These are phyloP conservation scores for Yamadazyma conglobata DNA, from an alignment of 1,139 yeast genomes.

Conservation along the genomic window DNA sequence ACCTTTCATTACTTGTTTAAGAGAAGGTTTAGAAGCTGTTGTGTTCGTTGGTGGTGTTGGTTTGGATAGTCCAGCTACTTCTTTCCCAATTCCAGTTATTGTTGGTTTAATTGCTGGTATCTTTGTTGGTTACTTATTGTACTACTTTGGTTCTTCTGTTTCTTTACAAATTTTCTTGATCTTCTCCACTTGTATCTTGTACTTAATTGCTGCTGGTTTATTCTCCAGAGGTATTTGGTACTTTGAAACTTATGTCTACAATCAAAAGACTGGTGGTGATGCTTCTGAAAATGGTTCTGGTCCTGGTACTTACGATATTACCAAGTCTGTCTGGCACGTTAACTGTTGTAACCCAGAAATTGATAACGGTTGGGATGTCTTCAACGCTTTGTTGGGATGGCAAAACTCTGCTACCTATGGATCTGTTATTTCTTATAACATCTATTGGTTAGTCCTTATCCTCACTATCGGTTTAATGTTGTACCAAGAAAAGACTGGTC, in stretches of 20 bases:
- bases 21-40: constrained; percentile 92
- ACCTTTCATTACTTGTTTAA: constrained; percentile 77
- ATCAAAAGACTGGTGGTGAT: constrained; percentile 74
- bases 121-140: constrained; percentile 61
- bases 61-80: constrained; percentile 46
- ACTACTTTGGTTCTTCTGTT: constrained; percentile 71
- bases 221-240: constrained; percentile 90
- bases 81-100: constrained; percentile 84
- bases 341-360: constrained; percentile 90
- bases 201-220: constrained; percentile 83
- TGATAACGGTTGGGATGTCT: constrained; percentile 91
- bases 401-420: constrained; percentile 71
- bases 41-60: constrained; percentile 92
- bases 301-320: constrained; percentile 83
- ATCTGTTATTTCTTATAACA: constrained; percentile 76
- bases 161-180: constrained; percentile 79
- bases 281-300: constrained; percentile 88
- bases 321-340: constrained; percentile 82
- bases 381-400: constrained; percentile 49
- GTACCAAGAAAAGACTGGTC: constrained; percentile 61
- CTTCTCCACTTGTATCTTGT: constrained; percentile 75
- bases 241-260: constrained; percentile 65
- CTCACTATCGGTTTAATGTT: constrained; percentile 54
- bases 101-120: constrained; percentile 75
- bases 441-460: constrained; percentile 74